phyloP scores from a whole-genome alignment of 805 yeast species.

The Barnettozyma pratensis region DNA sequence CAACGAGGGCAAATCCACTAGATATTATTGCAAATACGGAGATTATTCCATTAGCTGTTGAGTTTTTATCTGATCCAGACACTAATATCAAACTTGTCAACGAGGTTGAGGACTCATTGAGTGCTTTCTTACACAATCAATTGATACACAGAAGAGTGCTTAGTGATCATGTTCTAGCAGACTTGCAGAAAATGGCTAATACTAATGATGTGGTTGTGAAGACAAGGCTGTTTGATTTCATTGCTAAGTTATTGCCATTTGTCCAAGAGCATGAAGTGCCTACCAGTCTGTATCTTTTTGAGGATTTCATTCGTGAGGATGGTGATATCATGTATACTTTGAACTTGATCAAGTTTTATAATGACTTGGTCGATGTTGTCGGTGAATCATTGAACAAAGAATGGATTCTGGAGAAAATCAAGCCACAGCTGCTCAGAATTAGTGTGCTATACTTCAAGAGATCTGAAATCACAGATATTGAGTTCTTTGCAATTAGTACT shows the following conservation, averaged over 20 bases:
- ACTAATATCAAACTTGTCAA: slow-evolving; percentile 13
- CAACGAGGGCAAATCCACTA: slow-evolving; percentile 19
- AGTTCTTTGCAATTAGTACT: slow-evolving; percentile 14
- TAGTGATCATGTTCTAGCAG: slow-evolving; percentile 7
- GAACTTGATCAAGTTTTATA: slow-evolving; percentile 15
- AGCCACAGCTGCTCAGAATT: slow-evolving; percentile 9
- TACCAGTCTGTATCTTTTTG: slow-evolving; percentile 8
- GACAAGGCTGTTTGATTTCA: slow-evolving; percentile 13
- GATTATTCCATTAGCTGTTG: slow-evolving; percentile 13
- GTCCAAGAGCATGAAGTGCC: slow-evolving; percentile 15
- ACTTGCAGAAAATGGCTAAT: slow-evolving; percentile 7
- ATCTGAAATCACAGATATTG: slow-evolving; percentile 10
- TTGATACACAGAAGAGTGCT: slow-evolving; percentile 19
- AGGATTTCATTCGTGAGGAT: slow-evolving; percentile 10
- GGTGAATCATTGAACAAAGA: slow-evolving; percentile 9
- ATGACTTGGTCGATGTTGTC: slow-evolving; percentile 12
- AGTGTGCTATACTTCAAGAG: slow-evolving; percentile 11
- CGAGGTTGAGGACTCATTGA: slow-evolving; percentile 17
- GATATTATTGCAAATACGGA: slow-evolving; percentile 23
- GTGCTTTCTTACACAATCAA: slow-evolving; percentile 12
- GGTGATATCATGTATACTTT: slow-evolving; percentile 11
- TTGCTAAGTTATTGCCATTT: slow-evolving; percentile 12
- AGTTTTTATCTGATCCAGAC: slow-evolving; percentile 1
- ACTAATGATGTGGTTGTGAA: slow-evolving; percentile 3
- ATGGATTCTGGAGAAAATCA: slow-evolving; percentile 16